Percentiles rank a stretch among this genome's conserved stretches.
Conservation (phyloP, 257 asterid genomes). For the Nicotiana attenuata region DNA sequence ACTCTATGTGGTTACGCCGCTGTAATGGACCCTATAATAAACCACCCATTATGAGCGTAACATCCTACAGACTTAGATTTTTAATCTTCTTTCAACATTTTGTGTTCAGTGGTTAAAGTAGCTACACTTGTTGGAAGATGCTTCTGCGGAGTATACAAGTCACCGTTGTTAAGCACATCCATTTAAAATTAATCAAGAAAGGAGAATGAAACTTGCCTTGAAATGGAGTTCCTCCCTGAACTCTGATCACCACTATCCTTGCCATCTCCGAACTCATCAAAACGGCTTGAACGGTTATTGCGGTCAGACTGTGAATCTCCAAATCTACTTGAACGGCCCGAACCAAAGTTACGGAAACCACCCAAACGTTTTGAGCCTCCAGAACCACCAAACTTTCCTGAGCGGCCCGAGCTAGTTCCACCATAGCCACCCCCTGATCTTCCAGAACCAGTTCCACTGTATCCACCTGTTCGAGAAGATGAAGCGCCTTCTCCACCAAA, state of each 20-base stretch:
- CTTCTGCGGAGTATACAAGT: not conserved
- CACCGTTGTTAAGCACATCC: not conserved
- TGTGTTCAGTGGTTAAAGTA: not conserved
- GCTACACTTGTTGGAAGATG: not conserved
- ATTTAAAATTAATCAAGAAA: not conserved
- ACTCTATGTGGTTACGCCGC: too few relatives aligned
- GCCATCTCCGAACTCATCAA: slow-evolving; percentile 32
- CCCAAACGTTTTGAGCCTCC: slow-evolving; percentile 31
- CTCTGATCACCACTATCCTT: slow-evolving; percentile 16
- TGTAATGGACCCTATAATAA: not conserved
- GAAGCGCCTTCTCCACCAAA: slow-evolving; percentile 32
- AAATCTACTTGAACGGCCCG: slow-evolving; percentile 42
- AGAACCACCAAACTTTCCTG: slow-evolving; percentile 35
- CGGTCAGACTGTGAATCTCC: slow-evolving; percentile 27
- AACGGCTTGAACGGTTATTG: slow-evolving; percentile 30
- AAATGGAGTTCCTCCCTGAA: slow-evolving; percentile 16
- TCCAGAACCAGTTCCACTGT: slow-evolving; percentile 34
- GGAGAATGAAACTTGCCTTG: slow-evolving; percentile 20
- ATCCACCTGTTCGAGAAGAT: slow-evolving; percentile 34
- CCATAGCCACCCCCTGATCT: slow-evolving; percentile 44
- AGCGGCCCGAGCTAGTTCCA: slow-evolving; percentile 38
- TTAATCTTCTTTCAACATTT: not conserved
- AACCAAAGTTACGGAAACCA: slow-evolving; percentile 47
- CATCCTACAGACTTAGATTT: not conserved
- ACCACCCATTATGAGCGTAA: not conserved